Percentiles rank a stretch among this genome's conserved stretches.
Conservation (phyloP, 129 eudicot genomes). For the Calendula officinalis region DNA sequence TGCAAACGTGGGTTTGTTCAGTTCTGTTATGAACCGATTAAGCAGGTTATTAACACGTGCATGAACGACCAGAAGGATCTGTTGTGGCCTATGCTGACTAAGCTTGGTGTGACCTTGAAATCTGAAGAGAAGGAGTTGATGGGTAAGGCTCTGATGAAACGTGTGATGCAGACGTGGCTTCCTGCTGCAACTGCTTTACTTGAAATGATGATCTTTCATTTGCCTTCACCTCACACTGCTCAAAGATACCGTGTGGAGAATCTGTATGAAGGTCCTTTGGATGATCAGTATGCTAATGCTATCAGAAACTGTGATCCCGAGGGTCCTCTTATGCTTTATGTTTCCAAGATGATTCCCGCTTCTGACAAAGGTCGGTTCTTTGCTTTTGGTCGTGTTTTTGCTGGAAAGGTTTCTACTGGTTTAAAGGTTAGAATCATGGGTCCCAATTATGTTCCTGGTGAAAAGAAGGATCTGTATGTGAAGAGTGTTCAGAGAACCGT, state of each 20-base stretch:
- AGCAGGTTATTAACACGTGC: conserved; percentile 53
- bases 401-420: conserved; percentile 72
- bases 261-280: conserved; percentile 53
- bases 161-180: conserved; percentile 48
- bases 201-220: conserved; percentile 59
- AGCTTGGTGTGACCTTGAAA: conserved; percentile 40
- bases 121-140: conserved; percentile 42
- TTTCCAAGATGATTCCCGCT: conserved; percentile 47
- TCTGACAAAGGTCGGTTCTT: conserved; percentile 71
- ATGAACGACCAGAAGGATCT: conserved; percentile 56
- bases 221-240: conserved; percentile 54
- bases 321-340: conserved; percentile 64
- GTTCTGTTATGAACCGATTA: conserved; percentile 57
- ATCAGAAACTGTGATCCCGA: conserved; percentile 60
- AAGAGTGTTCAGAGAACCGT: conserved; percentile 88
- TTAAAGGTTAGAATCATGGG: conserved; percentile 92
- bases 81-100: conserved; percentile 45
- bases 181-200: conserved; percentile 54
- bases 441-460: conserved; percentile 78
- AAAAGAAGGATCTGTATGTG: conserved; percentile 69
- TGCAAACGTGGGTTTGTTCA: conserved; percentile 69
- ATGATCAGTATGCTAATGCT: conserved; percentile 49
- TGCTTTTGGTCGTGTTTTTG: conserved; percentile 82
- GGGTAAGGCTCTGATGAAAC: conserved; percentile 46
- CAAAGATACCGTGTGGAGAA: conserved; percentile 60